A percentile compares a stretch with the other conserved stretches of the same genome.
Conservation (phyloP, 805 yeast genomes). For the Tetrapisispora namnaoensis region DNA sequence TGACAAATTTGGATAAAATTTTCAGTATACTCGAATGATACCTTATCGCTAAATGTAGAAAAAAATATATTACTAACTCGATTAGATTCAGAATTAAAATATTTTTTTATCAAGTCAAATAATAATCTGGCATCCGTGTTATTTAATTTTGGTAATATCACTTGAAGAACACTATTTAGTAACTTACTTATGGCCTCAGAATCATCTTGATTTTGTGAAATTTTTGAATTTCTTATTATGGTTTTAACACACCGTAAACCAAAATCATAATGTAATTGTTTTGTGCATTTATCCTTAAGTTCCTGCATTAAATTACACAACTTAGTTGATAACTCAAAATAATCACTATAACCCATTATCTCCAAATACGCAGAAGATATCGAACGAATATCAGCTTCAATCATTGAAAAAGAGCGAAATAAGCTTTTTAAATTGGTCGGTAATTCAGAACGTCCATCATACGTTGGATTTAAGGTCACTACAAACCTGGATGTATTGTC, state of each 20-base stretch:
- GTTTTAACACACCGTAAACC: slow-evolving; percentile 48
- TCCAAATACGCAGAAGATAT: slow-evolving; percentile 66
- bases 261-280: slow-evolving; percentile 78
- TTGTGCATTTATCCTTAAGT: slow-evolving; percentile 35
- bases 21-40: slow-evolving; percentile 6
- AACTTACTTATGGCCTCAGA: slow-evolving; percentile 26
- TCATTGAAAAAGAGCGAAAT: slow-evolving; percentile 69
- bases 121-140: slow-evolving; percentile 36
- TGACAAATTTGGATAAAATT: slow-evolving; percentile 44
- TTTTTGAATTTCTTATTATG: too few relatives aligned
- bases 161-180: slow-evolving; percentile 45
- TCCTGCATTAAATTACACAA: slow-evolving; percentile 47
- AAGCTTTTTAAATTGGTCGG: slow-evolving; percentile 81
- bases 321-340: slow-evolving; percentile 35
- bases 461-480: slow-evolving; percentile 85
- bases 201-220: too few relatives aligned
- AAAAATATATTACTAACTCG: background rate
- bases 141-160: slow-evolving; percentile 59
- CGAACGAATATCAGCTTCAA: slow-evolving; percentile 53
- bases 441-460: slow-evolving; percentile 68
- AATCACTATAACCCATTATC: slow-evolving; percentile 56
- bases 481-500: slow-evolving; percentile 57
- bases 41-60: background rate
- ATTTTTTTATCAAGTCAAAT: background rate
- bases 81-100: background rate